Evolutionary conservation across 192 early-diverging fungal genomes (phyloP).

Genomic region (Coemansia sp.): DNA sequence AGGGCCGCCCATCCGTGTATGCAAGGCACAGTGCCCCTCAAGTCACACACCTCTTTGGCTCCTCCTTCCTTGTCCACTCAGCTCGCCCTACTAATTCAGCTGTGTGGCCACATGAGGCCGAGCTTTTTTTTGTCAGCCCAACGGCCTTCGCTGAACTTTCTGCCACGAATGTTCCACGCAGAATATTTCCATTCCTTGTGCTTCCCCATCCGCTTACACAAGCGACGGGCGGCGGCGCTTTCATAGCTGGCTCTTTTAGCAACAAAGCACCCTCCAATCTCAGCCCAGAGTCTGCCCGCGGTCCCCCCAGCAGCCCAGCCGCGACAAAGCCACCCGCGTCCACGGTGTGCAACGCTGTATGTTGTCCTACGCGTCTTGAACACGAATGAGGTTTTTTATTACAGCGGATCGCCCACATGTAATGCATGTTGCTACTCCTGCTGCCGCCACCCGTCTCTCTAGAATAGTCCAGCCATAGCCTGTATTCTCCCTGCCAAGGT

Average conservation of each 20-base stretch:
- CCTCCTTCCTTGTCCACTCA: neutral
- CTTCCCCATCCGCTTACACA: neutral
- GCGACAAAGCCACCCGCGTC: neutral
- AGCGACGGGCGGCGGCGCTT: neutral
- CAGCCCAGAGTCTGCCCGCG: neutral
- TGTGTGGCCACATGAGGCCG: constrained; percentile 7
- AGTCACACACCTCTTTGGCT: neutral
- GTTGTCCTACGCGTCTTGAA: neutral
- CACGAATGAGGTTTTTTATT: neutral
- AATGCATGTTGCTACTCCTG: neutral
- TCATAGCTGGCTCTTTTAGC: neutral
- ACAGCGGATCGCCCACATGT: neutral
- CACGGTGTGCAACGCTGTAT: neutral
- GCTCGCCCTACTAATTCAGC: neutral
- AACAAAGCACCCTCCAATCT: neutral
- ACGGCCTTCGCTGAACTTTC: constrained; percentile 31
- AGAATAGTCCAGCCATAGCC: neutral
- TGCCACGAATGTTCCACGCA: constrained; percentile 31
- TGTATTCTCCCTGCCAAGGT: neutral
- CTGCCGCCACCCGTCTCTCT: neutral
- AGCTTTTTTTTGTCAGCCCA: constrained; percentile 7
- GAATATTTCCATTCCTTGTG: constrained; percentile 20
- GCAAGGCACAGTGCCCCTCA: neutral
- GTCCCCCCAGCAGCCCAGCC: neutral
- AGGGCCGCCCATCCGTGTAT: neutral